Percentiles rank a stretch among this genome's conserved stretches.
Evolutionary conservation across 371 early-diverging fungal species (phyloP).

Genomic region (Mortierella sp.): DNA sequence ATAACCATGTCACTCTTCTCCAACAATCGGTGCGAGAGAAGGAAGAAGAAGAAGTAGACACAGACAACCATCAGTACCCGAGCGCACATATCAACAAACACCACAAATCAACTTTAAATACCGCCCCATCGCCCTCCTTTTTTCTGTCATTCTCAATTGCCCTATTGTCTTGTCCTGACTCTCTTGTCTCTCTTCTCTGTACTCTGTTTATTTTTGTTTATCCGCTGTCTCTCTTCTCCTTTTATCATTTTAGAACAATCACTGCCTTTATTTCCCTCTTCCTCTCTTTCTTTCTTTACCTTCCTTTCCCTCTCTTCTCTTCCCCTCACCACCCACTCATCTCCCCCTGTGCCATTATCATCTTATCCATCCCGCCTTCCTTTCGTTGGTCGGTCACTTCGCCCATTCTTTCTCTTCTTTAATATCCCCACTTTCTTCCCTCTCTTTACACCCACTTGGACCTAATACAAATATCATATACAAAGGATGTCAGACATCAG

Average conservation of each 20-base stretch:
- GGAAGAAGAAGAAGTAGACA: background rate
- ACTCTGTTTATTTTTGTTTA: background rate
- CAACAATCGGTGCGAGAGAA: background rate
- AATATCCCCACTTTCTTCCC: background rate
- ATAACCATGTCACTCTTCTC: background rate
- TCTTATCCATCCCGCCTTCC: background rate
- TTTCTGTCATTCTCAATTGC: background rate
- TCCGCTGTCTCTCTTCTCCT: background rate
- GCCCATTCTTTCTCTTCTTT: constrained; percentile 9
- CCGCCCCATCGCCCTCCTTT: background rate
- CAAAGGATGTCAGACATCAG: constrained; percentile 13
- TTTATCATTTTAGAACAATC: background rate
- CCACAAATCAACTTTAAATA: background rate
- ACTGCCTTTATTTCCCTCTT: background rate
- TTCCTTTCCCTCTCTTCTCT: no score
- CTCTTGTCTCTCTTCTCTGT: background rate
- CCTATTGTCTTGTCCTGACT: background rate
- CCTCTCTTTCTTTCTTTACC: background rate
- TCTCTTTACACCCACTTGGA: background rate
- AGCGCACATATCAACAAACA: background rate
- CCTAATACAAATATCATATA: background rate
- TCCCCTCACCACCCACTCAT: background rate
- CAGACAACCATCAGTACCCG: no score
- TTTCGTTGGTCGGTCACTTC: constrained; percentile 4
- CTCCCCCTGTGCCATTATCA: background rate